Evolutionary conservation across 768 basidiomycete genomes (phyloP).

Genomic region (Suillus spraguei): DNA sequence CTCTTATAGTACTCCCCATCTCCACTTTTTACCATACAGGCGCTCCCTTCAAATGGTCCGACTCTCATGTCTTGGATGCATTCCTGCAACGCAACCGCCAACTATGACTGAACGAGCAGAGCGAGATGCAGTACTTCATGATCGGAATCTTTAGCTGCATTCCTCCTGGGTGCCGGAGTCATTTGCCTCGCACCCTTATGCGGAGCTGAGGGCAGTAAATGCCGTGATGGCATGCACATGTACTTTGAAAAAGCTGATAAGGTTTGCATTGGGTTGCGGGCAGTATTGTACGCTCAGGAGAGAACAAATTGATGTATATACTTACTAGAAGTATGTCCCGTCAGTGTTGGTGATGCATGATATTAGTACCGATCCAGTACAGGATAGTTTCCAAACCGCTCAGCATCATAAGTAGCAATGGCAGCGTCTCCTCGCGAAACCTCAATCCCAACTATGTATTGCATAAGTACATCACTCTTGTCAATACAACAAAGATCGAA

Average conservation of each 20-base stretch:
- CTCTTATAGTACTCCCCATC: no score
- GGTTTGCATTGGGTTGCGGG: background rate
- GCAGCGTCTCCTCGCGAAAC: background rate
- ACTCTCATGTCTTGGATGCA: no score
- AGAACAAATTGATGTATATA: background rate
- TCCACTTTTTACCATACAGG: no score
- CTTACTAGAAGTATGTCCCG: background rate
- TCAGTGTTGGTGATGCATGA: background rate
- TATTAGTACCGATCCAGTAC: no score
- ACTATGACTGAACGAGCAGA: background rate
- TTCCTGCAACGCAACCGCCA: background rate
- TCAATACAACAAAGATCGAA: slow-evolving; percentile 7
- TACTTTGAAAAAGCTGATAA: background rate
- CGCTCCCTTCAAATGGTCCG: no score
- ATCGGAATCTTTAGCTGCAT: no score
- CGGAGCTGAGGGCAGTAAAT: background rate
- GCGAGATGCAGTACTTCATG: no score
- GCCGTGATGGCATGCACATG: background rate
- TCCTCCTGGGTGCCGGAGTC: background rate
- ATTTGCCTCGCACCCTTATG: background rate
- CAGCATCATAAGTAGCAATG: background rate
- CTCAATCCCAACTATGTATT: background rate
- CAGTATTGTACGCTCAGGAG: background rate
- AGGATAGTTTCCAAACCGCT: no score
- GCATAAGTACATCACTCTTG: background rate